Percentiles rank a stretch among this genome's conserved stretches.
Conservation (phyloP, 2,329 filamentous ascomycete species). For the Chrysoporthe puriensis region DNA sequence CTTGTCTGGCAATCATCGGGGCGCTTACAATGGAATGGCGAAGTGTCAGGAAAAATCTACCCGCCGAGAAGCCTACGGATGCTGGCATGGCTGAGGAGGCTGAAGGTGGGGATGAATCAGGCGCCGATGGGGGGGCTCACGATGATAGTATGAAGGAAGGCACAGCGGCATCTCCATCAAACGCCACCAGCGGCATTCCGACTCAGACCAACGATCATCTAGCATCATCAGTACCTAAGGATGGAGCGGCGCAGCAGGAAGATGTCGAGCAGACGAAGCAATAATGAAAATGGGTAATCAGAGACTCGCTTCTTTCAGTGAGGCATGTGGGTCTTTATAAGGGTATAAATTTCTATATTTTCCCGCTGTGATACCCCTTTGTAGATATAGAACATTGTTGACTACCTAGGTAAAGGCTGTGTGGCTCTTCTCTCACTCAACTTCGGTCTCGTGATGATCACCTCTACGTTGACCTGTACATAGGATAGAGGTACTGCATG, state of each 20-base stretch:
- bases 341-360: too few species aligned
- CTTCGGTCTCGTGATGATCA: too few species aligned
- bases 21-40: constrained; percentile 62
- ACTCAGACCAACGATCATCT: not conserved
- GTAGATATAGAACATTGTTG: too few species aligned
- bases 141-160: not conserved
- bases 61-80: not conserved
- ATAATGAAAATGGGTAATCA: not conserved
- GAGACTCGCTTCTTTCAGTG: not conserved
- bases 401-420: too few species aligned
- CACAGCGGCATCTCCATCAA: not conserved
- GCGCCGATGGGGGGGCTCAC: not conserved
- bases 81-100: not conserved
- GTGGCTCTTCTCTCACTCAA: too few species aligned
- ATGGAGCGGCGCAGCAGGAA: not conserved
- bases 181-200: not conserved
- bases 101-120: not conserved
- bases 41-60: constrained; percentile 33
- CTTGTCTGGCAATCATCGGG: constrained; percentile 53
- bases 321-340: not conserved
- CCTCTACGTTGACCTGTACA: too few species aligned
- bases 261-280: not conserved
- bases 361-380: too few species aligned
- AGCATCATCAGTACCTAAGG: not conserved
- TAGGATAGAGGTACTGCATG: too few species aligned